phyloP scores from a whole-genome alignment of 169 alveolate species.

The Cryptosporidium xiaoi region DNA sequence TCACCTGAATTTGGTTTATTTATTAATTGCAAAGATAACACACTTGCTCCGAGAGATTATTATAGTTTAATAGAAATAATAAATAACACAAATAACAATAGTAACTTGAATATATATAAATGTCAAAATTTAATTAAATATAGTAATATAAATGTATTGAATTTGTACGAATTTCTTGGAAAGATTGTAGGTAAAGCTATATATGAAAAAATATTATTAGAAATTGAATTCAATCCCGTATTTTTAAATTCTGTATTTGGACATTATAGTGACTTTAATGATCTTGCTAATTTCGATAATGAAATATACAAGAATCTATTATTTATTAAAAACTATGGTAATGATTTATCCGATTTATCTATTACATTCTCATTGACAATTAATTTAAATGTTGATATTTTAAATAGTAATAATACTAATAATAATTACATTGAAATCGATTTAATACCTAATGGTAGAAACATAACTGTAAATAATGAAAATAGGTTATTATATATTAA shows the following conservation, averaged over 20 bases:
- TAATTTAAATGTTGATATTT: conserved; percentile 4
- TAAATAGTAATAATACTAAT: background rate
- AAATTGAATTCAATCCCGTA: conserved; percentile 89
- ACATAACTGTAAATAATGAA: conserved; percentile 80
- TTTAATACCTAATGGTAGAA: conserved; percentile 82
- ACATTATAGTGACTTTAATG: conserved; percentile 85
- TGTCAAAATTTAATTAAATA: background rate
- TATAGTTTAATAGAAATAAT: conserved; percentile 36
- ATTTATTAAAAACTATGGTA: conserved; percentile 76
- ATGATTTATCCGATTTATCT: conserved; percentile 71
- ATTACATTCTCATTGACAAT: conserved; percentile 80
- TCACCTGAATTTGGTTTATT: conserved; percentile 89
- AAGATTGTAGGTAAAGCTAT: conserved; percentile 92
- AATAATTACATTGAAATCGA: conserved; percentile 71
- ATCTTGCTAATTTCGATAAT: conserved; percentile 84
- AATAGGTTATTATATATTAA: conserved; percentile 89
- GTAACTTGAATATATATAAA: background rate
- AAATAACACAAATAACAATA: conserved; percentile 15
- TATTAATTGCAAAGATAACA: conserved; percentile 66
- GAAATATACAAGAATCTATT: conserved; percentile 77
- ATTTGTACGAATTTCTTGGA: conserved; percentile 84
- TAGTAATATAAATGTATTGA: background rate
- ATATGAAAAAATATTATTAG: conserved; percentile 90
- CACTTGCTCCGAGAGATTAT: conserved; percentile 59
- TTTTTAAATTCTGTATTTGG: conserved; percentile 88